phyloP scores from a whole-genome alignment of 805 yeast species.

The Blastobotrys robertii region DNA sequence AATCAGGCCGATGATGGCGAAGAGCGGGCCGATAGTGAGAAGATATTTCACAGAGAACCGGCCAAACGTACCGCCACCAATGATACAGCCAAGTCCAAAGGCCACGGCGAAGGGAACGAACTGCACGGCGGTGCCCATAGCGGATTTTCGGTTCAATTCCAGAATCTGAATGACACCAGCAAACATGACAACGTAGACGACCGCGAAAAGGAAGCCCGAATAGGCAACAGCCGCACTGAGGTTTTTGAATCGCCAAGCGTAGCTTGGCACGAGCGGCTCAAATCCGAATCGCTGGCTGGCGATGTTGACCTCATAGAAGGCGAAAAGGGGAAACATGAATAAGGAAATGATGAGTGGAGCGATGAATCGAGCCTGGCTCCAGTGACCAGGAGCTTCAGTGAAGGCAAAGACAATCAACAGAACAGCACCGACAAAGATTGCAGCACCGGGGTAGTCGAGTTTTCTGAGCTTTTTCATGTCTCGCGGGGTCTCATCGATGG shows the following conservation, averaged over 20 bases:
- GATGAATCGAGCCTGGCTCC: conserved; percentile 34
- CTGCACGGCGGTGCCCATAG: conserved; percentile 31
- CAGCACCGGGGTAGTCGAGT: conserved; percentile 31
- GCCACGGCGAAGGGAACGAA: conserved; percentile 29
- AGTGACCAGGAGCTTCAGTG: conserved; percentile 36
- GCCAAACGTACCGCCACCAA: conserved; percentile 19
- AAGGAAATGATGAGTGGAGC: conserved; percentile 35
- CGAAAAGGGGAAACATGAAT: conserved; percentile 21
- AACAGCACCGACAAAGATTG: conserved; percentile 28
- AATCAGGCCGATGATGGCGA: conserved; percentile 16
- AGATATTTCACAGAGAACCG: conserved; percentile 7
- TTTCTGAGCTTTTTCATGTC: conserved; percentile 17
- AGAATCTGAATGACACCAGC: conserved; percentile 23
- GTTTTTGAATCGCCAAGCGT: conserved; percentile 22
- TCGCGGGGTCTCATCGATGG: conserved; percentile 23
- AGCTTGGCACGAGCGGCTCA: conserved; percentile 25
- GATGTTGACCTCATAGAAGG: conserved; percentile 24
- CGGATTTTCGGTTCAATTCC: conserved; percentile 22
- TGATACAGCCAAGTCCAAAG: conserved; percentile 21
- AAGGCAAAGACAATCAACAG: conserved; percentile 35
- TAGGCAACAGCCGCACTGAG: conserved; percentile 19
- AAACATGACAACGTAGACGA: conserved; percentile 18
- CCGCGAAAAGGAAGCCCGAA: conserved; percentile 17
- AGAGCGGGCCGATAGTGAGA: conserved; percentile 1
- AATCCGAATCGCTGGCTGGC: conserved; percentile 4